Conservation (phyloP, 306 rosid species). For the Vigna trinervia region DNA sequence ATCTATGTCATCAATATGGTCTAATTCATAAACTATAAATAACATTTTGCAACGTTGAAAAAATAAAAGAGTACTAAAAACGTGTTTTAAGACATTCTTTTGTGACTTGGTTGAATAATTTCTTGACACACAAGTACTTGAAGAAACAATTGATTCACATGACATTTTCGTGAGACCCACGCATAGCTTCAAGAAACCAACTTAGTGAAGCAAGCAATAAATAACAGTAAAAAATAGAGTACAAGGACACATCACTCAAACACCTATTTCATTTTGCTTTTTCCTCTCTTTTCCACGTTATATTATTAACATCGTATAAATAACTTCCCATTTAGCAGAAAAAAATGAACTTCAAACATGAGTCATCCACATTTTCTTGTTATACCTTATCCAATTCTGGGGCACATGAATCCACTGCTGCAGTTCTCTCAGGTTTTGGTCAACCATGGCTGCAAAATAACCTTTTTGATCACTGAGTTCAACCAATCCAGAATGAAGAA, state of each 20-base stretch:
- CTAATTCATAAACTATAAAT: too few species aligned
- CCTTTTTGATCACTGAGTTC: slow-evolving; percentile 46
- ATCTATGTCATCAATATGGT: too few species aligned
- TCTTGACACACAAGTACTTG: neutral
- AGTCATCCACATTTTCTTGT: slow-evolving; percentile 50
- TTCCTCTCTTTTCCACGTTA: neutral
- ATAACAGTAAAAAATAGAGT: too few species aligned
- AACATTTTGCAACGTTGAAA: too few species aligned
- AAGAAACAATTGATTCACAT: neutral
- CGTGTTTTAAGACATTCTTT: too few species aligned
- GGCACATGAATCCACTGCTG: slow-evolving; percentile 59
- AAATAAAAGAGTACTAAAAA: too few species aligned
- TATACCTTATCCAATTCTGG: slow-evolving; percentile 56
- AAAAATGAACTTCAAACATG: neutral
- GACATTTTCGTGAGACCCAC: neutral
- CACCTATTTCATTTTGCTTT: neutral
- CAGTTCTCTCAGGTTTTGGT: slow-evolving; percentile 50
- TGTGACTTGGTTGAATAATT: too few species aligned
- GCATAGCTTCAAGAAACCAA: neutral
- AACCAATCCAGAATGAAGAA: slow-evolving; percentile 4
- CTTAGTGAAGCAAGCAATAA: neutral
- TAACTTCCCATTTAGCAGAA: neutral
- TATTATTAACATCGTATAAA: neutral
- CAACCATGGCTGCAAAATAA: slow-evolving; percentile 51
- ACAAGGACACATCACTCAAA: too few species aligned